These are phyloP conservation scores for Afroboletus lepidellus DNA, from an alignment of 1,284 basidiomycete genomes.

Conservation along the genomic window DNA sequence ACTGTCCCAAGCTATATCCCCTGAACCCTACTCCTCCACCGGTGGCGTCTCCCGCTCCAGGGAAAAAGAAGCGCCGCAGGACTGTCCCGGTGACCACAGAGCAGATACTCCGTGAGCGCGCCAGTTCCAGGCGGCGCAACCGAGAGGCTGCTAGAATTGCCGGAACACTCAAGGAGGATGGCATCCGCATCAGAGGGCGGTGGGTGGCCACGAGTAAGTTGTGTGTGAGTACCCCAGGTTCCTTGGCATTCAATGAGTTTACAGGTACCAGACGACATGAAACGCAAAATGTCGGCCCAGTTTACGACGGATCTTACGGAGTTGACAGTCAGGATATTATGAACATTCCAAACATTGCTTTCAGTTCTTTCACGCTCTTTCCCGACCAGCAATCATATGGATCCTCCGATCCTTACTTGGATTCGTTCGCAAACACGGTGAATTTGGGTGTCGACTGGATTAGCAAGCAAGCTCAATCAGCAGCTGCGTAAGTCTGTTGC, in stretches of 20 bases:
- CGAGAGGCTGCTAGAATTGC: slow-evolving; percentile 28
- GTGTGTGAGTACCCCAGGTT: neutral
- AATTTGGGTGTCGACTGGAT: slow-evolving; percentile 57
- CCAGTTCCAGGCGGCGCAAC: slow-evolving; percentile 41
- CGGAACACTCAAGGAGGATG: slow-evolving; percentile 34
- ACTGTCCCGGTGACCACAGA: slow-evolving; percentile 43
- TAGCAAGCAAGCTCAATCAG: slow-evolving; percentile 43
- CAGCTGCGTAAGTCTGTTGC: slow-evolving; percentile 39
- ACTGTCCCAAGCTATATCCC: slow-evolving; percentile 58
- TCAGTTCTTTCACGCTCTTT: slow-evolving; percentile 61
- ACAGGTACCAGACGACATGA: slow-evolving; percentile 48
- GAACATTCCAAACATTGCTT: slow-evolving; percentile 55
- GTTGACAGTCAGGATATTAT: slow-evolving; percentile 69
- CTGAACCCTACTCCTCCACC: slow-evolving; percentile 33
- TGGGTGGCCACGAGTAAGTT: slow-evolving; percentile 55
- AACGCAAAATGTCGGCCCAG: slow-evolving; percentile 39
- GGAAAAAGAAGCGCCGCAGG: slow-evolving; percentile 36
- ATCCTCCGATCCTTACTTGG: slow-evolving; percentile 42
- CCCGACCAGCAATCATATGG: slow-evolving; percentile 62
- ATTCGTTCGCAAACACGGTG: slow-evolving; percentile 51
- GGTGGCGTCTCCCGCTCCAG: slow-evolving; percentile 38
- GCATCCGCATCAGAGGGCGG: slow-evolving; percentile 56
- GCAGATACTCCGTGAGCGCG: slow-evolving; percentile 46
- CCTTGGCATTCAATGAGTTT: slow-evolving; percentile 1
- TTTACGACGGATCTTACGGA: slow-evolving; percentile 58